Conservation (phyloP, 768 basidiomycete species). For the Kwoniella heveanensis region DNA sequence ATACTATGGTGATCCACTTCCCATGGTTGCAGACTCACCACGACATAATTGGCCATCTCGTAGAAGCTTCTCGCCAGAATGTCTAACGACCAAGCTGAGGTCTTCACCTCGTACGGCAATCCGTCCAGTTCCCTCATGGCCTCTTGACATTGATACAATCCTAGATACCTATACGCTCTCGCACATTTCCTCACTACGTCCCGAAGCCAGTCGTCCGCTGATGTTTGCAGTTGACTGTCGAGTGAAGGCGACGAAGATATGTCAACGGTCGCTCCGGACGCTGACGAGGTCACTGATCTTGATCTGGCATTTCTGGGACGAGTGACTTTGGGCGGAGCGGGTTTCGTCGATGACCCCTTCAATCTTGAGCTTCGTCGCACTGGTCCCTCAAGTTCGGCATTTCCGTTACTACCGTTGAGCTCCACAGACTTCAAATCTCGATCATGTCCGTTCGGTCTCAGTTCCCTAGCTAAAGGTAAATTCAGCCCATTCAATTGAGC, state of each 20-base stretch:
- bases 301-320: slow-evolving; percentile 27
- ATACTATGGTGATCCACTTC: background rate
- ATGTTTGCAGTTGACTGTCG: slow-evolving; percentile 53
- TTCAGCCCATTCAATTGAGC: slow-evolving; percentile 9
- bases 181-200: slow-evolving; percentile 80
- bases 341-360: slow-evolving; percentile 15
- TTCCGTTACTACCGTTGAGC: slow-evolving; percentile 24
- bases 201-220: slow-evolving; percentile 82
- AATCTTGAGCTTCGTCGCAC: slow-evolving; percentile 37
- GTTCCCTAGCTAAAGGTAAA: slow-evolving; percentile 21
- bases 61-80: slow-evolving; percentile 86
- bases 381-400: slow-evolving; percentile 24
- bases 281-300: slow-evolving; percentile 37
- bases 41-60: slow-evolving; percentile 82
- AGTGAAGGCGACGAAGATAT: slow-evolving; percentile 28
- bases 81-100: slow-evolving; percentile 74
- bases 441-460: slow-evolving; percentile 16
- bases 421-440: slow-evolving; percentile 42
- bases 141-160: slow-evolving; percentile 72
- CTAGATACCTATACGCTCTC: slow-evolving; percentile 71
- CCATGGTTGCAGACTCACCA: slow-evolving; percentile 62
- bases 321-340: slow-evolving; percentile 14
- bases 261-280: slow-evolving; percentile 30
- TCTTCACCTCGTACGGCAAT: slow-evolving; percentile 72
- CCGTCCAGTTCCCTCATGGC: slow-evolving; percentile 76